Percentiles rank a stretch among this genome's conserved stretches.
These are phyloP conservation scores for Fusarium luffae DNA, from an alignment of 2,329 filamentous ascomycete species.

Conservation along the genomic window DNA sequence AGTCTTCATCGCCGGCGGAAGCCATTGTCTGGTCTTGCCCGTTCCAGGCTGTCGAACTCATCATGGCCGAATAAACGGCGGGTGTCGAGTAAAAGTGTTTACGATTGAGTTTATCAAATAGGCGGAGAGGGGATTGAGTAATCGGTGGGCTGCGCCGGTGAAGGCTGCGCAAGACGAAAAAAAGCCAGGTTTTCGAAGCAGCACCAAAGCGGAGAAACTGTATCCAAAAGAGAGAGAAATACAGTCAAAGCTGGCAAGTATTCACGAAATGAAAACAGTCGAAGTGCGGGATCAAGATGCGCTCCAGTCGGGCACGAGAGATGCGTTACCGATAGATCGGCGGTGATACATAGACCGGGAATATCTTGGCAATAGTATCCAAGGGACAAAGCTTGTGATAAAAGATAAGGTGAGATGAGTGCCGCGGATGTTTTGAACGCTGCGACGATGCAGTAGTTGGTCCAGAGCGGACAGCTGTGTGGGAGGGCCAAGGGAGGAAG, in stretches of 20 bases:
- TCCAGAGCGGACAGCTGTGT: neutral
- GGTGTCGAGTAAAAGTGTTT: slow-evolving; percentile 20
- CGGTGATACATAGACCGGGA: slow-evolving; percentile 26
- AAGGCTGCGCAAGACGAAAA: slow-evolving; percentile 14
- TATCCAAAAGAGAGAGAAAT: slow-evolving; percentile 1
- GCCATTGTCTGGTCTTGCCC: slow-evolving; percentile 66
- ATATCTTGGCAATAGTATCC: slow-evolving; percentile 29
- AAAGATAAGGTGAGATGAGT: neutral
- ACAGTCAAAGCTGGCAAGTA: slow-evolving; percentile 10
- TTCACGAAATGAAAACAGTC: slow-evolving; percentile 13
- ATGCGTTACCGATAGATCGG: slow-evolving; percentile 26
- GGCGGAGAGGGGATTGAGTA: slow-evolving; percentile 25
- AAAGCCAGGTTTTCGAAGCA: slow-evolving; percentile 8
- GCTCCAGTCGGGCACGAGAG: slow-evolving; percentile 20
- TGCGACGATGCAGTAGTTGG: slow-evolving; percentile 3
- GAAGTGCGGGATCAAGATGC: slow-evolving; percentile 25
- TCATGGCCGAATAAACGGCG: slow-evolving; percentile 53
- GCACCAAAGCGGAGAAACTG: slow-evolving; percentile 29
- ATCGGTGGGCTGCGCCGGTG: slow-evolving; percentile 11
- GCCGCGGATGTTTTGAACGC: neutral
- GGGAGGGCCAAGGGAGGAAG: slow-evolving; percentile 1
- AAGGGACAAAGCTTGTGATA: slow-evolving; percentile 28
- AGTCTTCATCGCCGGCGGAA: slow-evolving; percentile 66
- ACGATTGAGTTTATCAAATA: slow-evolving; percentile 14
- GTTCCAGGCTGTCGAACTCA: slow-evolving; percentile 66